A percentile compares a stretch with the other conserved stretches of the same genome.
phyloP scores from a whole-genome alignment of 2,329 filamentous ascomycete genomes.

The Endocalyx cinctus region DNA sequence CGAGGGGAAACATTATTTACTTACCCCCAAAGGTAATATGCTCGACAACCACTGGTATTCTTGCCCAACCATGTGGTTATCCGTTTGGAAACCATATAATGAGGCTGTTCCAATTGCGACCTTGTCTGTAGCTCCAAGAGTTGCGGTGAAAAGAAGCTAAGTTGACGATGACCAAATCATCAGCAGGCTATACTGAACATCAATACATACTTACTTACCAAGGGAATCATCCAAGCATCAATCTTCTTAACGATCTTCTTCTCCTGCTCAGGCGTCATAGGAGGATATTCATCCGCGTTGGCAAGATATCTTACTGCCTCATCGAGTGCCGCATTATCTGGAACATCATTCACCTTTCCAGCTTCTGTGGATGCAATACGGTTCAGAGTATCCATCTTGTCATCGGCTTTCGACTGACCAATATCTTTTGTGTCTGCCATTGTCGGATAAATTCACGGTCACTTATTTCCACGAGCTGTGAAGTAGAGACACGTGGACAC shows the following conservation, averaged over 20 bases:
- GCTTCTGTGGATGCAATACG: constrained; percentile 1
- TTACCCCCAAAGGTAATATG: constrained; percentile 23
- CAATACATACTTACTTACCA: too few species aligned
- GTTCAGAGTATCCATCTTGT: constrained; percentile 1
- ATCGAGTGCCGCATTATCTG: constrained; percentile 7
- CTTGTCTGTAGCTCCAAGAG: constrained; percentile 28
- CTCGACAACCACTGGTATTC: constrained; percentile 29
- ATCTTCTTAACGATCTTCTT: constrained; percentile 23
- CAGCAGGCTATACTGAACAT: too few species aligned
- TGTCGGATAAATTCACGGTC: too few species aligned
- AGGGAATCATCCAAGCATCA: constrained; percentile 22
- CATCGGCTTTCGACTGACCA: too few species aligned
- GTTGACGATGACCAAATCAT: too few species aligned
- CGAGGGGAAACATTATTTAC: constrained; percentile 4
- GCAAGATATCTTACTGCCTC: constrained; percentile 18
- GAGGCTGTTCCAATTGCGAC: constrained; percentile 28
- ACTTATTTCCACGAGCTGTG: too few species aligned
- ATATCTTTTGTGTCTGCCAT: constrained; percentile 1
- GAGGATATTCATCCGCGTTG: constrained; percentile 15
- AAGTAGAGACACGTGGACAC: too few species aligned
- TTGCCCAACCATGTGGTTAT: constrained; percentile 28
- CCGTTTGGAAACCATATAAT: constrained; percentile 28
- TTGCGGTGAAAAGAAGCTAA: constrained; percentile 23
- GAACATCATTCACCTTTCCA: constrained; percentile 3
- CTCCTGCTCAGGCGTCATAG: constrained; percentile 25